A percentile compares a stretch with the other conserved stretches of the same genome.
phyloP scores from a whole-genome alignment of 169 alveolate species.

The Fabrea salina region DNA sequence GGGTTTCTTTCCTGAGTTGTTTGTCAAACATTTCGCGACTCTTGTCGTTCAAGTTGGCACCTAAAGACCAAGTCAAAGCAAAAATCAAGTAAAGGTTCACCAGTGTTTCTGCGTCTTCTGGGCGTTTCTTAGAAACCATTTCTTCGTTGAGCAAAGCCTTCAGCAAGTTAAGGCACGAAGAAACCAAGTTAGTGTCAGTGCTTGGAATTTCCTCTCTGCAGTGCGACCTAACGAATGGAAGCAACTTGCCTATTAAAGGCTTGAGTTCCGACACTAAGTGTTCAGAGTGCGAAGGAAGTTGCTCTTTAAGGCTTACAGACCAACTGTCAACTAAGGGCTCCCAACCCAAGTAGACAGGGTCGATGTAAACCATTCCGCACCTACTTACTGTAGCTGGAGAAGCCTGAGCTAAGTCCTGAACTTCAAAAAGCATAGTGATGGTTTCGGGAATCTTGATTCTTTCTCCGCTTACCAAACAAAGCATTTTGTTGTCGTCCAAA shows the following conservation, averaged over 20 bases:
- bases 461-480: slow-evolving; percentile 81
- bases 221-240: slow-evolving; percentile 74
- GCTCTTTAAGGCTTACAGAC: slow-evolving; percentile 68
- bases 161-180: slow-evolving; percentile 75
- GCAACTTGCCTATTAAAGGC: slow-evolving; percentile 57
- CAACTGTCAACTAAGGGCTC: slow-evolving; percentile 81
- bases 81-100: slow-evolving; percentile 66
- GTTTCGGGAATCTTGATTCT: slow-evolving; percentile 83
- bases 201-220: slow-evolving; percentile 83
- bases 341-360: slow-evolving; percentile 86
- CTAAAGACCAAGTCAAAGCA: slow-evolving; percentile 83
- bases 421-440: slow-evolving; percentile 86
- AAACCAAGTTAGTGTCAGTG: slow-evolving; percentile 68
- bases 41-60: slow-evolving; percentile 88
- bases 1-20: slow-evolving; percentile 70
- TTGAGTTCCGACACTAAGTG: slow-evolving; percentile 64
- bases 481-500: slow-evolving; percentile 84
- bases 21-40: slow-evolving; percentile 74
- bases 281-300: slow-evolving; percentile 60
- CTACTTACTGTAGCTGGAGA: slow-evolving; percentile 89
- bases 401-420: slow-evolving; percentile 83
- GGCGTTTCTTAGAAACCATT: slow-evolving; percentile 61
- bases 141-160: slow-evolving; percentile 72
- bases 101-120: slow-evolving; percentile 53
- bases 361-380: slow-evolving; percentile 90